A percentile compares a stretch with the other conserved stretches of the same genome.
Conservation (phyloP, 257 asterid genomes). For the Capsicum baccatum region DNA sequence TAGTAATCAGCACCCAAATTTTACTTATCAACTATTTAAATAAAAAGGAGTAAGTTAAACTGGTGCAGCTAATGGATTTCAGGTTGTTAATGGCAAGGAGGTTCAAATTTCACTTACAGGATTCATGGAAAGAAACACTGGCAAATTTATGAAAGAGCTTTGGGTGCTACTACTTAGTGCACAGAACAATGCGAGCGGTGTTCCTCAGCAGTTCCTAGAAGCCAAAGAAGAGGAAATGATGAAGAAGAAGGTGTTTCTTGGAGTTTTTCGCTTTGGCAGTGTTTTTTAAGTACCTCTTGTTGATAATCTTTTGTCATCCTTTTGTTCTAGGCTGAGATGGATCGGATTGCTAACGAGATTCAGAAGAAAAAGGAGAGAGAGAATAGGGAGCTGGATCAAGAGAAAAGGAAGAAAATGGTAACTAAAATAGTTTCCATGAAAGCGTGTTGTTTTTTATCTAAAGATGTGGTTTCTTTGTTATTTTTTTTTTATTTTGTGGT, state of each 20-base stretch:
- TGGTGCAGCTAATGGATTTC: slow-evolving; percentile 41
- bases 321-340: slow-evolving; percentile 79
- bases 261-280: background rate
- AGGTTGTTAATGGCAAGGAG: slow-evolving; percentile 93
- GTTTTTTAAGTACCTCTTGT: slow-evolving; percentile 18
- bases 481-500: slow-evolving; percentile 61
- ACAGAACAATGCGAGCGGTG: slow-evolving; percentile 86
- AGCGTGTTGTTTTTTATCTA: slow-evolving; percentile 43
- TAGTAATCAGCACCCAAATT: background rate
- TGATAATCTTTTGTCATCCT: background rate
- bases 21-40: background rate
- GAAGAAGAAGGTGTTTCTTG: slow-evolving; percentile 69
- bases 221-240: slow-evolving; percentile 95
- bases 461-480: slow-evolving; percentile 50
- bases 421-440: slow-evolving; percentile 53
- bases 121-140: slow-evolving; percentile 98
- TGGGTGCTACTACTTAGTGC: slow-evolving; percentile 94
- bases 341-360: slow-evolving; percentile 77
- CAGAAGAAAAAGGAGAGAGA: slow-evolving; percentile 83
- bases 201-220: slow-evolving; percentile 95
- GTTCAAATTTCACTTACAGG: slow-evolving; percentile 94
- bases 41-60: background rate
- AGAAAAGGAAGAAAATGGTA: slow-evolving; percentile 72
- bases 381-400: slow-evolving; percentile 65
- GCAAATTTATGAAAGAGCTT: slow-evolving; percentile 97